These are phyloP conservation scores for Magnolia kwangsiensis DNA, from an alignment of 164 flowering plant genomes.

Conservation along the genomic window DNA sequence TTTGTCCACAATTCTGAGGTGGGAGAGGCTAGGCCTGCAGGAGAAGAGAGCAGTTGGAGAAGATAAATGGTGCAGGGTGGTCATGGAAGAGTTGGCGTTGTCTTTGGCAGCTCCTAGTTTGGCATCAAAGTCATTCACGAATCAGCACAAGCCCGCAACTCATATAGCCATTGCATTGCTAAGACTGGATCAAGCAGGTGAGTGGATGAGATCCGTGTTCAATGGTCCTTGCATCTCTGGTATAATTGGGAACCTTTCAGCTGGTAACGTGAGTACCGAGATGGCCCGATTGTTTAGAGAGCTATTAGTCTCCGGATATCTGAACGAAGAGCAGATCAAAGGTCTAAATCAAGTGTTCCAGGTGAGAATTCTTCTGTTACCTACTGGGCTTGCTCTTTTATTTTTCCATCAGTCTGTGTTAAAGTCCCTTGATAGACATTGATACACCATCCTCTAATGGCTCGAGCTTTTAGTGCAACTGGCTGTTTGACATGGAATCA, in stretches of 20 bases:
- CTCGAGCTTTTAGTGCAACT: too few relatives aligned
- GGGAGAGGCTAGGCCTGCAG: constrained; percentile 41
- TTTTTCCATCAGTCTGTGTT: not conserved
- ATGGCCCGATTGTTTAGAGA: constrained; percentile 54
- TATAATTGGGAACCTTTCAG: constrained; percentile 54
- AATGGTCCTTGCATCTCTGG: constrained; percentile 55
- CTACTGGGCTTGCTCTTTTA: not conserved
- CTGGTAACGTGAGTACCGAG: constrained; percentile 49
- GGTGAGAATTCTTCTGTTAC: constrained; percentile 37
- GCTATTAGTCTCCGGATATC: constrained; percentile 40
- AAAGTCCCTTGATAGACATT: too few relatives aligned
- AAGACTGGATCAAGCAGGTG: constrained; percentile 39
- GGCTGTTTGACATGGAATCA: too few relatives aligned
- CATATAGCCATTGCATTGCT: constrained; percentile 59
- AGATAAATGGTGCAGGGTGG: constrained; percentile 65
- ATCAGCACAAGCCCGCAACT: constrained; percentile 63
- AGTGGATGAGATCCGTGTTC: constrained; percentile 71
- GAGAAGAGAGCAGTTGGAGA: constrained; percentile 21
- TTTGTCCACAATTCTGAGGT: constrained; percentile 52
- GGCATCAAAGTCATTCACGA: constrained; percentile 48
- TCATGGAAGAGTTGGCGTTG: constrained; percentile 73
- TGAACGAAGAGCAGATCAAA: constrained; percentile 52
- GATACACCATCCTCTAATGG: too few relatives aligned
- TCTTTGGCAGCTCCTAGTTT: constrained; percentile 64
- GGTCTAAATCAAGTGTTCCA: constrained; percentile 53